Base-by-base conservation (phyloP, 768 basidiomycete species). In the Naganishia antarctica region DNA sequence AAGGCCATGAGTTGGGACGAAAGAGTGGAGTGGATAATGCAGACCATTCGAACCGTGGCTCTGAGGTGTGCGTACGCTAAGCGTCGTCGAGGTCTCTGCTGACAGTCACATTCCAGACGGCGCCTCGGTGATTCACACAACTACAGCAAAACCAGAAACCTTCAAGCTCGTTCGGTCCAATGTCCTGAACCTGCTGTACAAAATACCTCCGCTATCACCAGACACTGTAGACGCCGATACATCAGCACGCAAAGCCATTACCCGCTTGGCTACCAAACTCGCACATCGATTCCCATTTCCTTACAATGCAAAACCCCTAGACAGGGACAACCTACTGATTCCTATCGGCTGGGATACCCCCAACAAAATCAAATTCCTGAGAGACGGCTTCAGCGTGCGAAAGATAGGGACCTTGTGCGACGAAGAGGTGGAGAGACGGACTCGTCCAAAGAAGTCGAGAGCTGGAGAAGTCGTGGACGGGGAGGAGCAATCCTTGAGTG, bases 301-400 rank as follows among this genome's bases (percentile, higher is more conserved):
- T 3, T 84, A 90, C 61, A 87, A 88, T 69, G 87, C 96, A 1
- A 98, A 97, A 74, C 87, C 89, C 0, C 81, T 98, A 48, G 96
- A 98, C 74, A 85, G 96, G 32, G 93, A 97, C 72, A 86, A 85
- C 13, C 87, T 97, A 58, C 84, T 96, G 46, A 86, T 98, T 6
- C 96, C 94, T 0, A 84, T 90, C 1, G 96, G 96, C 0, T 99
- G 96, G 96, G 96, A 98, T 73, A 90, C 89, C 69, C 96, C 91
- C 89, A 92, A 93, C 0, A 98, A 97, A 80, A 94, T 97, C 63
- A 81, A 83, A 2, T 87, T 97, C 0, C 79, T 98, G 61, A 80
- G 91, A 62, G 96, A 98, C 43, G 89, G 89, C 0, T 99, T 97
- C 70, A 91, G 96, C 60, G 85, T 89, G 0, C 86, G 60, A 18